Evolutionary conservation across 2,329 filamentous ascomycete species (phyloP).

Genomic region (Moelleriella libera): DNA sequence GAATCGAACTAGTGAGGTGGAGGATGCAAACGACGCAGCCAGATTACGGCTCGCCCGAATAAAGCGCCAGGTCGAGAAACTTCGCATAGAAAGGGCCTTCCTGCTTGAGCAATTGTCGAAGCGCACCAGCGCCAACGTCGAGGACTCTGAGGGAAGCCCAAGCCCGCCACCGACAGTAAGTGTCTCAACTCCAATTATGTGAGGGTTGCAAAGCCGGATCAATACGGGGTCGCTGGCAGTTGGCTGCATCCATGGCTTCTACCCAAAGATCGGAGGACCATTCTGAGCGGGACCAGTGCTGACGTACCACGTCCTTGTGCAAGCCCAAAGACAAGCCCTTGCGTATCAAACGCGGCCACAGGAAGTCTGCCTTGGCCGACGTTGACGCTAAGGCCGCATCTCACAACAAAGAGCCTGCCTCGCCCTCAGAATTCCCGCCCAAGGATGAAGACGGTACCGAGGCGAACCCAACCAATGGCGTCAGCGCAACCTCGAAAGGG

Average conservation of each 20-base stretch:
- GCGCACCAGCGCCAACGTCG: constrained; percentile 59
- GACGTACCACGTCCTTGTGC: constrained; percentile 15
- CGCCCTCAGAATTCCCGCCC: constrained; percentile 22
- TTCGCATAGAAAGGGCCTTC: constrained; percentile 73
- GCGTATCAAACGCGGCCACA: constrained; percentile 58
- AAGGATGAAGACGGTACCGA: constrained; percentile 9
- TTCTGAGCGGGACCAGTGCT: constrained; percentile 8
- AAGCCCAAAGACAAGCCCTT: constrained; percentile 69
- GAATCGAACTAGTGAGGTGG: constrained; percentile 80
- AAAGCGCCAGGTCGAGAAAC: constrained; percentile 77
- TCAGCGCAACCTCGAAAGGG: constrained; percentile 25
- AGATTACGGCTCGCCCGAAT: constrained; percentile 66
- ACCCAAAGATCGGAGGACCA: background rate
- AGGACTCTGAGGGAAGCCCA: constrained; percentile 66
- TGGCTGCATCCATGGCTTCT: too few relatives aligned
- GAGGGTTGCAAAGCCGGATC: background rate
- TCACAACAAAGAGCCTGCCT: constrained; percentile 29
- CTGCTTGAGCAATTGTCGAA: constrained; percentile 59
- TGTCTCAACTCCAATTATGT: background rate
- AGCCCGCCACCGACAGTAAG: constrained; percentile 67
- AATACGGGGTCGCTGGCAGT: too few relatives aligned
- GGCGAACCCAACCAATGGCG: constrained; percentile 21
- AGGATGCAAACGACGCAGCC: constrained; percentile 77
- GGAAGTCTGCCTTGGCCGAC: constrained; percentile 39
- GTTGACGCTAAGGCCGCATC: constrained; percentile 25